Percentiles rank a stretch among this genome's conserved stretches.
Conservation (phyloP, 2,329 filamentous ascomycete species). For the Didymella keratinophila region DNA sequence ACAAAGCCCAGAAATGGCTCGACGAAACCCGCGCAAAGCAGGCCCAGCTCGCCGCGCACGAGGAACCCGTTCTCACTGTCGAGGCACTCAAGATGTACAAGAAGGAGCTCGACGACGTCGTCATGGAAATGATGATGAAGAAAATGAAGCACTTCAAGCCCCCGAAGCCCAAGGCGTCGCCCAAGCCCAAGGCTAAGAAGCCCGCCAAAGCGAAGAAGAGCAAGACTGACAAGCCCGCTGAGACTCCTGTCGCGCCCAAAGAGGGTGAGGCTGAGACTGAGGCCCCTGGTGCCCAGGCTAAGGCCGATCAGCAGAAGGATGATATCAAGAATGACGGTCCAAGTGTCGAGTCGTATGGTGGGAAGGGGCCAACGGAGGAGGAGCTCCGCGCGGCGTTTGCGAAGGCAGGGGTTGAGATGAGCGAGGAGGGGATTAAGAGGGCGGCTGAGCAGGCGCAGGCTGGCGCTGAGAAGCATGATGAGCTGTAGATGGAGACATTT, state of each 20-base stretch:
- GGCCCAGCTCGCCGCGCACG: slow-evolving; percentile 67
- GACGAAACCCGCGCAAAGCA: slow-evolving; percentile 74
- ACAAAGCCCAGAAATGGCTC: slow-evolving; percentile 75
- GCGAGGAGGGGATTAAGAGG: slow-evolving; percentile 34
- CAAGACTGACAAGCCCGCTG: slow-evolving; percentile 28
- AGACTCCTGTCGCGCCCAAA: slow-evolving; percentile 31
- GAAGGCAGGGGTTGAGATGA: slow-evolving; percentile 44
- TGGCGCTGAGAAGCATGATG: slow-evolving; percentile 42
- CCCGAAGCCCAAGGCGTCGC: slow-evolving; percentile 48
- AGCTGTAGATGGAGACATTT: slow-evolving; percentile 22
- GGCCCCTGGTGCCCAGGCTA: slow-evolving; percentile 28
- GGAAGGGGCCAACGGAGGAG: slow-evolving; percentile 38
- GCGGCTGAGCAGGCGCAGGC: slow-evolving; percentile 40
- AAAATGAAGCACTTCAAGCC: slow-evolving; percentile 58
- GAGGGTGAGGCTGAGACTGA: slow-evolving; percentile 45
- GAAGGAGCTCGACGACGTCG: slow-evolving; percentile 74
- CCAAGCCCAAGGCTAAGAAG: slow-evolving; percentile 48
- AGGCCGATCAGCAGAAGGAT: slow-evolving; percentile 42
- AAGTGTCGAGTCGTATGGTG: slow-evolving; percentile 21
- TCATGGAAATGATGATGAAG: slow-evolving; percentile 72
- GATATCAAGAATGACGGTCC: slow-evolving; percentile 25
- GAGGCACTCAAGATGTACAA: slow-evolving; percentile 72
- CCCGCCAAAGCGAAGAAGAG: slow-evolving; percentile 35
- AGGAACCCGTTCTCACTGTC: slow-evolving; percentile 77
- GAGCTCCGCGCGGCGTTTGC: slow-evolving; percentile 42